phyloP scores from a whole-genome alignment of 805 yeast species.

The Spathaspora sp. region DNA sequence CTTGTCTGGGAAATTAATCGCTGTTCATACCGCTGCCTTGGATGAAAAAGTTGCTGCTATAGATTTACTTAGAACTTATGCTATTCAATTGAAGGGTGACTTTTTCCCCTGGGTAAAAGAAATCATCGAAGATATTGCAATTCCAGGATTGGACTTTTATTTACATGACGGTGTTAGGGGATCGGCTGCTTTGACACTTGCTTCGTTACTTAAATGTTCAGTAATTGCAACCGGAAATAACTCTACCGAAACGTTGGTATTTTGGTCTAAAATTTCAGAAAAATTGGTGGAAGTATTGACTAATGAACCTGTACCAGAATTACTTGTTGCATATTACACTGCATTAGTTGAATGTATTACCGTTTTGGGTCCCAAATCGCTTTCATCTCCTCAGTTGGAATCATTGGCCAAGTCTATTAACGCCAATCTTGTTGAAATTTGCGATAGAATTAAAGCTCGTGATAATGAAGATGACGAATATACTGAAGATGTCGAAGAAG shows the following conservation, averaged over 20 bases:
- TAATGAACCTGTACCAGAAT: slow-evolving; percentile 79
- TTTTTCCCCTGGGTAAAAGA: slow-evolving; percentile 82
- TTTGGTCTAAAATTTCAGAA: slow-evolving; percentile 70
- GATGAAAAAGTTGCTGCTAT: slow-evolving; percentile 94
- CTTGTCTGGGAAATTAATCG: slow-evolving; percentile 86
- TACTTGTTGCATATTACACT: slow-evolving; percentile 72
- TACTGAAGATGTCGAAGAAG: slow-evolving; percentile 80
- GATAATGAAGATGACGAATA: slow-evolving; percentile 80
- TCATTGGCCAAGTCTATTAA: slow-evolving; percentile 58
- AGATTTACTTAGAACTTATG: slow-evolving; percentile 80
- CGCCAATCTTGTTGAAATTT: slow-evolving; percentile 61
- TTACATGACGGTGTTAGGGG: slow-evolving; percentile 93
- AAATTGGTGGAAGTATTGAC: slow-evolving; percentile 66
- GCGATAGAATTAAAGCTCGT: slow-evolving; percentile 66
- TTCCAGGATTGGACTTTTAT: slow-evolving; percentile 88
- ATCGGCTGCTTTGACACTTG: slow-evolving; percentile 81
- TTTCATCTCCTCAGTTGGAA: slow-evolving; percentile 52
- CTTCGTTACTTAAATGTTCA: slow-evolving; percentile 67
- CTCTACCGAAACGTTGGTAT: slow-evolving; percentile 56
- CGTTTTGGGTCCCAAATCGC: slow-evolving; percentile 61
- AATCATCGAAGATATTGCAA: slow-evolving; percentile 70
- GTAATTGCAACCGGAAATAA: slow-evolving; percentile 53
- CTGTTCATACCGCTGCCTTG: slow-evolving; percentile 89
- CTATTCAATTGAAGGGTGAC: slow-evolving; percentile 74
- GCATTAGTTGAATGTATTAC: slow-evolving; percentile 65